Evolutionary conservation across 495 filamentous ascomycete genomes (phyloP), one percentile per base, ranked within the genome.

Genomic region (Oidiodendron maius): DNA sequence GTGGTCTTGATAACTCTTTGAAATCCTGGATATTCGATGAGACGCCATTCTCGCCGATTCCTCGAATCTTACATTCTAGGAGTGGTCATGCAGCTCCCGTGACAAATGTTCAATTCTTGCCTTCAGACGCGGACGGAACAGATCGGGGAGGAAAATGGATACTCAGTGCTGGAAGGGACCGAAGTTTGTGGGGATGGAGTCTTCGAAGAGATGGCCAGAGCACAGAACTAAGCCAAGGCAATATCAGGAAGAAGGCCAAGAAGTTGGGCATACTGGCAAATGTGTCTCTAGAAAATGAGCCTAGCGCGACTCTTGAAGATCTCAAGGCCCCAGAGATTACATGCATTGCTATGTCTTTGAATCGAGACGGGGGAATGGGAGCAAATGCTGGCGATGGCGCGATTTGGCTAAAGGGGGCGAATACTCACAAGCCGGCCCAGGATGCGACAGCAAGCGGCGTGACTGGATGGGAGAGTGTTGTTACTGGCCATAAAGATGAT

Each of bases 11-110:
- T 63, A 99, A 99, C 63, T 86, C 89, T 25, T 69, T 99, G 34
- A 95, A 88, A 62, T 89, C 85, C 3, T 96, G 91, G 91, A 91
- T 95, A 50, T 94, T 96, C 54, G 89, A 95, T 59, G 82, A 91
- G 50, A 81, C 81, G 2, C 87, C 88, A 3, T 91, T 90, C 62
- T 89, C 86, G 1, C 81, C 89, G 0, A 75, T 89, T 25, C 93
- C 93, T 8, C 77, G 89, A 25, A 83, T 87, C 17, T 71, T 97
- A 34, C 94, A 96, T 60, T 75, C 74, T 36, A 79, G 93, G 37
- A 84, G 82, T 49, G 94, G 93, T 4, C 93, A 99, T 61, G 87
- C 90, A 8, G 90, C 82, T 8, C 81, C 89, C 0, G 80, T 96
- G 41, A 91, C 80, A 22, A 76, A 76, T 25, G 68, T 99, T 15